Conservation (phyloP, 1,284 basidiomycete species). For the Macrocystidia cucumis region DNA sequence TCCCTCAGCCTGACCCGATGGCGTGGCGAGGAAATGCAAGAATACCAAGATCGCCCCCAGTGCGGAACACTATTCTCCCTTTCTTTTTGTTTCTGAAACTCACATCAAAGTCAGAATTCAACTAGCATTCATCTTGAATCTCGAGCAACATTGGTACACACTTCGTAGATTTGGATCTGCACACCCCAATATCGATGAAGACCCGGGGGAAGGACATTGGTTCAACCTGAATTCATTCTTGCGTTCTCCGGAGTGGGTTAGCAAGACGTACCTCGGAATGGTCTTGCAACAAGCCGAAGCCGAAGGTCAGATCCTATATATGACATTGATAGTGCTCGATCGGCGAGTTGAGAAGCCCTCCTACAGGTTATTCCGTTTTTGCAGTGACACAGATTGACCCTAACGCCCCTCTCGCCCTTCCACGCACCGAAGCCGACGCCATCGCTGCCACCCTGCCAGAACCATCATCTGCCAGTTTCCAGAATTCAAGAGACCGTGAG, state of each 20-base stretch:
- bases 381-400: slow-evolving; percentile 57
- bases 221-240: slow-evolving; percentile 88
- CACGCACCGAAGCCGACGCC: slow-evolving; percentile 59
- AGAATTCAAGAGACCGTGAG: slow-evolving; percentile 5
- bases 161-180: slow-evolving; percentile 73
- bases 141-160: slow-evolving; percentile 85
- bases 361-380: slow-evolving; percentile 84
- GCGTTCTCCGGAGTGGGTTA: slow-evolving; percentile 72
- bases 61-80: slow-evolving; percentile 26
- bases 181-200: slow-evolving; percentile 27
- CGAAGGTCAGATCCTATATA: slow-evolving; percentile 48
- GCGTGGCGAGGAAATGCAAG: slow-evolving; percentile 77
- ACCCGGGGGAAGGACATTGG: slow-evolving; percentile 65
- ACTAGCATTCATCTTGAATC: slow-evolving; percentile 85
- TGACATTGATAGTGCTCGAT: neutral
- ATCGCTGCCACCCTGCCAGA: slow-evolving; percentile 54
- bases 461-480: slow-evolving; percentile 23
- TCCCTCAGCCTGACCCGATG: slow-evolving; percentile 62
- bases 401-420: slow-evolving; percentile 36
- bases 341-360: slow-evolving; percentile 4
- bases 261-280: slow-evolving; percentile 79
- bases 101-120: slow-evolving; percentile 48
- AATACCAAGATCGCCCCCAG: slow-evolving; percentile 75
- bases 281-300: slow-evolving; percentile 82
- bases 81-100: slow-evolving; percentile 5